Evolutionary conservation across 495 filamentous ascomycete genomes (phyloP).

Genomic region (Xanthoparmelia taractica): DNA sequence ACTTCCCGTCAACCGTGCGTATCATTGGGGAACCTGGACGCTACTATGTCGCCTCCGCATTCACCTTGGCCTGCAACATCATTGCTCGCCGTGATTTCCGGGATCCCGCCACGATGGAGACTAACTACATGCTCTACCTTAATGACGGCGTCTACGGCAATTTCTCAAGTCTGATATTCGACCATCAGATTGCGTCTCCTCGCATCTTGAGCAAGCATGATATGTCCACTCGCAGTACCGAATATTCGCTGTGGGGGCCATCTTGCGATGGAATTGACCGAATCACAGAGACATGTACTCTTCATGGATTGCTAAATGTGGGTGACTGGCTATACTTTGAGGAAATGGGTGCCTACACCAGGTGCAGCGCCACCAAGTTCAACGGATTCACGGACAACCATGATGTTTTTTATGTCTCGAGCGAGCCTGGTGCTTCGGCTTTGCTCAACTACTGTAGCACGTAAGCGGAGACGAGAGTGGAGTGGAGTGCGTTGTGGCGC

Average conservation of each 20-base stretch:
- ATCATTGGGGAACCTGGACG: constrained; percentile 95
- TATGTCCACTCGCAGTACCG: constrained; percentile 35
- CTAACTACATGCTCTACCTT: constrained; percentile 89
- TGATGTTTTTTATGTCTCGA: constrained; percentile 87
- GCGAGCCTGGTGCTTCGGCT: constrained; percentile 77
- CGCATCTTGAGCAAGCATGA: constrained; percentile 58
- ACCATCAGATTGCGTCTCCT: constrained; percentile 86
- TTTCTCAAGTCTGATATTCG: constrained; percentile 98
- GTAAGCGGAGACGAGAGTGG: not conserved
- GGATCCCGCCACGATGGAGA: constrained; percentile 47
- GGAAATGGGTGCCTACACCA: constrained; percentile 97
- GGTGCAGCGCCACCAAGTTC: constrained; percentile 93
- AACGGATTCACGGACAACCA: constrained; percentile 95
- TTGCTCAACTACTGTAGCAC: constrained; percentile 49
- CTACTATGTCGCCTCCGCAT: constrained; percentile 89
- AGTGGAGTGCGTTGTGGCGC: not conserved
- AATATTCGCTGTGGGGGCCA: constrained; percentile 96
- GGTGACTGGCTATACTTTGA: constrained; percentile 98
- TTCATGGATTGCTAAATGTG: constrained; percentile 67
- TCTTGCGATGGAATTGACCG: constrained; percentile 97
- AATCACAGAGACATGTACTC: constrained; percentile 66
- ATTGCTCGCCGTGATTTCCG: constrained; percentile 89
- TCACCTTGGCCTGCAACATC: constrained; percentile 85
- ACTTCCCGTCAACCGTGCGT: constrained; percentile 77
- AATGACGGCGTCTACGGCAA: constrained; percentile 98